Conservation (phyloP, 2,329 filamentous ascomycete species). For the Basipetospora chlamydospora region DNA sequence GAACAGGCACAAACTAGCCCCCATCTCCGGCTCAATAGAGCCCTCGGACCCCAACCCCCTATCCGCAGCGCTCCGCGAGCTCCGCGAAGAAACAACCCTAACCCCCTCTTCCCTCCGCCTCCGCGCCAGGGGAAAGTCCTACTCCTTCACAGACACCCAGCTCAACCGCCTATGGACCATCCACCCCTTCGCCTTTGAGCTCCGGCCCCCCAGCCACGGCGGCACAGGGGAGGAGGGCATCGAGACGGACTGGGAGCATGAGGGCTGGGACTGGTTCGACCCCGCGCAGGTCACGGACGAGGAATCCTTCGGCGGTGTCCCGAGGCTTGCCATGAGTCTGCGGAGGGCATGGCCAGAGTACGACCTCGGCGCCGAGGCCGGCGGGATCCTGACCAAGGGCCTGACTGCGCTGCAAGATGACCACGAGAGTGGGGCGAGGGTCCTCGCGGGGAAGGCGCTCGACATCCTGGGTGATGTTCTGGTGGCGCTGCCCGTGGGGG, state of each 20-base stretch:
- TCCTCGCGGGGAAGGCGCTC: slow-evolving; percentile 41
- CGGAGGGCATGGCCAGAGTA: slow-evolving; percentile 44
- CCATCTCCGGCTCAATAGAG: slow-evolving; percentile 48
- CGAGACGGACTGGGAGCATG: slow-evolving; percentile 47
- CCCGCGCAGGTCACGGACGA: slow-evolving; percentile 32
- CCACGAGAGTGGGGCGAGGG: slow-evolving; percentile 42
- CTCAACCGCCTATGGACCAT: slow-evolving; percentile 46
- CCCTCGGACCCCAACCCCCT: slow-evolving; percentile 34
- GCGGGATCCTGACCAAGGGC: slow-evolving; percentile 26
- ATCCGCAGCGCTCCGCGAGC: slow-evolving; percentile 45
- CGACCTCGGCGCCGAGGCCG: slow-evolving; percentile 30
- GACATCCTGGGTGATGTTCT: slow-evolving; percentile 31
- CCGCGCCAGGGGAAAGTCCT: slow-evolving; percentile 43
- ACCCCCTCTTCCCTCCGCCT: slow-evolving; percentile 29
- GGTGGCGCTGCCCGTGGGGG: slow-evolving; percentile 14
- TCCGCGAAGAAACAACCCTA: slow-evolving; percentile 47
- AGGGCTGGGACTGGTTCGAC: slow-evolving; percentile 41
- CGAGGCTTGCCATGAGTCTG: slow-evolving; percentile 41
- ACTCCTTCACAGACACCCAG: slow-evolving; percentile 36
- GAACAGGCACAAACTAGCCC: slow-evolving; percentile 38
- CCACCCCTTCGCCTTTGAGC: slow-evolving; percentile 44
- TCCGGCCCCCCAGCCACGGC: slow-evolving; percentile 23
- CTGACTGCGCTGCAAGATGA: slow-evolving; percentile 37
- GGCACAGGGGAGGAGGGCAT: slow-evolving; percentile 28
- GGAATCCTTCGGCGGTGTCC: slow-evolving; percentile 35